A percentile compares a stretch with the other conserved stretches of the same genome.
phyloP scores from a whole-genome alignment of 148 eudicot genomes.

The Chenopodium formosanum region DNA sequence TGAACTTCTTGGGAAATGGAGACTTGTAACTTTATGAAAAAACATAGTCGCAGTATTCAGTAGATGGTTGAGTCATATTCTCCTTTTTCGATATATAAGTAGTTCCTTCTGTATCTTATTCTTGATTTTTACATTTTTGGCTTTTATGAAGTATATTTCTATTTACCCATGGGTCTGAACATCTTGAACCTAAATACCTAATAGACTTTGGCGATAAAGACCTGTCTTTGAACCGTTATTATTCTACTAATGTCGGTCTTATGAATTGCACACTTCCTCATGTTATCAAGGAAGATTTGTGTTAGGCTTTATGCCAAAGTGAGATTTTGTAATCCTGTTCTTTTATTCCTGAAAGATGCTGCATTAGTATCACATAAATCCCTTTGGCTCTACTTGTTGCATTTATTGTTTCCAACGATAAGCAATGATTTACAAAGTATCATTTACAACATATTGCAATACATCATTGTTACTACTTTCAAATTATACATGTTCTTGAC shows the following conservation, averaged over 20 bases:
- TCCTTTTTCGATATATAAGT: neutral
- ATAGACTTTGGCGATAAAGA: neutral
- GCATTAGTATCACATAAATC: neutral
- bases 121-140: neutral
- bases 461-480: slow-evolving; percentile 4
- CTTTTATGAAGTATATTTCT: neutral
- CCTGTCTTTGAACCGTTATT: neutral
- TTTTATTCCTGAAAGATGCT: neutral
- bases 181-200: neutral
- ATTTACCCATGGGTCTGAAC: no score
- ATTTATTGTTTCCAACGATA: neutral
- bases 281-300: neutral
- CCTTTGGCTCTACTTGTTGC: neutral
- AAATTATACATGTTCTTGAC: slow-evolving; percentile 13
- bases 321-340: neutral
- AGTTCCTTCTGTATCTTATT: neutral
- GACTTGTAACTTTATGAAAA: neutral
- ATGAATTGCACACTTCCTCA: neutral
- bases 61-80: neutral
- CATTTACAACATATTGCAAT: neutral
- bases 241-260: neutral
- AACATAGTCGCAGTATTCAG: neutral
- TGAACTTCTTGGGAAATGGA: neutral
- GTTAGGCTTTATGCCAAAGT: neutral
- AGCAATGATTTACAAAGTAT: neutral